Conservation (phyloP, 2,329 filamentous ascomycete species). For the Fusarium foetens region DNA sequence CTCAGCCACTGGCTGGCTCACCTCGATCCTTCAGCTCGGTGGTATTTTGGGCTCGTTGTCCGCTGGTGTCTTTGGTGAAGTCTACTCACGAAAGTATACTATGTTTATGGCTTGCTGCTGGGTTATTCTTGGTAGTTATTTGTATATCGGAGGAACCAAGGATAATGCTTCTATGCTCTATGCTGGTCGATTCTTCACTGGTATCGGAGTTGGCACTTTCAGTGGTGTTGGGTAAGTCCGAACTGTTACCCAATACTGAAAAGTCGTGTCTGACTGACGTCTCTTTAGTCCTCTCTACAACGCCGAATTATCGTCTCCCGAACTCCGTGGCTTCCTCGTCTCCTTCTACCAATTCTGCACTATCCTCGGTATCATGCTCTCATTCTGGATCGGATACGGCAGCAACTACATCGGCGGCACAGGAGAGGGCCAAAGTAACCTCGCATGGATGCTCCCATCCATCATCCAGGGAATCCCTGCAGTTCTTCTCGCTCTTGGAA, state of each 20-base stretch:
- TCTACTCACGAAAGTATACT: slow-evolving; percentile 62
- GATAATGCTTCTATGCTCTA: slow-evolving; percentile 55
- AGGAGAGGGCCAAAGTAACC: slow-evolving; percentile 54
- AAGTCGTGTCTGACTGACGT: neutral
- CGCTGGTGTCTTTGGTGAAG: slow-evolving; percentile 59
- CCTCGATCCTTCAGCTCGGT: slow-evolving; percentile 60
- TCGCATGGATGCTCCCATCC: slow-evolving; percentile 57
- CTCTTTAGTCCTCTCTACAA: slow-evolving; percentile 55
- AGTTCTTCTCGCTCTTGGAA: slow-evolving; percentile 70
- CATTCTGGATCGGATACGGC: slow-evolving; percentile 58
- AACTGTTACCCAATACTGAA: neutral
- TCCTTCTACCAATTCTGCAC: slow-evolving; percentile 71
- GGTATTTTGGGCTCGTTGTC: slow-evolving; percentile 59
- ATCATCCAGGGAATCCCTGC: slow-evolving; percentile 57
- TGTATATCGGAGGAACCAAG: slow-evolving; percentile 55
- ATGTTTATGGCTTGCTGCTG: slow-evolving; percentile 61
- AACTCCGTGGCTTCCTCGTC: slow-evolving; percentile 72
- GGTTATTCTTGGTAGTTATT: slow-evolving; percentile 57
- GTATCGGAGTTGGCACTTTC: slow-evolving; percentile 59
- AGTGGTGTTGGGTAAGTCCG: slow-evolving; percentile 50
- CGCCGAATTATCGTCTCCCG: slow-evolving; percentile 66
- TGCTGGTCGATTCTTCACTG: slow-evolving; percentile 61
- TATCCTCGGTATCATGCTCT: slow-evolving; percentile 57
- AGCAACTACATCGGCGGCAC: slow-evolving; percentile 60
- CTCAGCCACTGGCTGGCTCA: slow-evolving; percentile 61